Evolutionary conservation across 352 stramenopile species (phyloP).

Genomic region (Pythium brassicae): DNA sequence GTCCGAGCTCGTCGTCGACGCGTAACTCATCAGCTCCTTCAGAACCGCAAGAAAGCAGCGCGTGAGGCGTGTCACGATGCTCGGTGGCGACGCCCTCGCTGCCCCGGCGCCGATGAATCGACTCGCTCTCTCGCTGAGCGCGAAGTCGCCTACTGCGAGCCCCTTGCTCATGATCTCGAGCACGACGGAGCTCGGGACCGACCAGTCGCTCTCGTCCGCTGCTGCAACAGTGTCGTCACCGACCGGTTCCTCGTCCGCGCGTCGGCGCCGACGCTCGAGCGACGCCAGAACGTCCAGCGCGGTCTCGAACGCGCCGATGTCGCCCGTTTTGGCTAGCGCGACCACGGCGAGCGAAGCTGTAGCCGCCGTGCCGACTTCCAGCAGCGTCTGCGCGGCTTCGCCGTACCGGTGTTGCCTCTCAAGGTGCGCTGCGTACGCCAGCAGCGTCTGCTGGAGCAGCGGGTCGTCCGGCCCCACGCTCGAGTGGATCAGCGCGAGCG

Average conservation of each 20-base stretch:
- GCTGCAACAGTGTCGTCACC: not conserved
- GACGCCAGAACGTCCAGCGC: slow-evolving; percentile 28
- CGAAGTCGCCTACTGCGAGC: slow-evolving; percentile 16
- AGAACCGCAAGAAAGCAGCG: slow-evolving; percentile 11
- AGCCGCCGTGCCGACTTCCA: slow-evolving; percentile 20
- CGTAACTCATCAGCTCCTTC: not conserved
- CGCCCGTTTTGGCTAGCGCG: slow-evolving; percentile 29
- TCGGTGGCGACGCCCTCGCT: slow-evolving; percentile 7
- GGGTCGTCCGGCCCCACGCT: slow-evolving; percentile 35
- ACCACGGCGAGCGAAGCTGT: slow-evolving; percentile 21
- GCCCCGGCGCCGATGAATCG: slow-evolving; percentile 6
- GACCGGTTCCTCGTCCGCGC: not conserved
- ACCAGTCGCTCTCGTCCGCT: slow-evolving; percentile 7
- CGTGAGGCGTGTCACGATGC: slow-evolving; percentile 9
- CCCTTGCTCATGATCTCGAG: slow-evolving; percentile 28
- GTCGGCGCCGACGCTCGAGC: not conserved
- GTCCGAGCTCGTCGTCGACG: not conserved
- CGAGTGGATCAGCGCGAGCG: slow-evolving; percentile 42
- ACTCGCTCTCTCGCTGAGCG: slow-evolving; percentile 29
- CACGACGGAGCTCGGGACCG: slow-evolving; percentile 37
- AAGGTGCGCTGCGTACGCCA: slow-evolving; percentile 35
- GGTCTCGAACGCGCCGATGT: slow-evolving; percentile 19
- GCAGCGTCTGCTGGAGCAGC: slow-evolving; percentile 31
- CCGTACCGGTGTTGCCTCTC: slow-evolving; percentile 22
- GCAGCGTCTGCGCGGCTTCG: slow-evolving; percentile 26